Conservation (phyloP, 1,284 basidiomycete species). For the Vanrija pseudolonga region DNA sequence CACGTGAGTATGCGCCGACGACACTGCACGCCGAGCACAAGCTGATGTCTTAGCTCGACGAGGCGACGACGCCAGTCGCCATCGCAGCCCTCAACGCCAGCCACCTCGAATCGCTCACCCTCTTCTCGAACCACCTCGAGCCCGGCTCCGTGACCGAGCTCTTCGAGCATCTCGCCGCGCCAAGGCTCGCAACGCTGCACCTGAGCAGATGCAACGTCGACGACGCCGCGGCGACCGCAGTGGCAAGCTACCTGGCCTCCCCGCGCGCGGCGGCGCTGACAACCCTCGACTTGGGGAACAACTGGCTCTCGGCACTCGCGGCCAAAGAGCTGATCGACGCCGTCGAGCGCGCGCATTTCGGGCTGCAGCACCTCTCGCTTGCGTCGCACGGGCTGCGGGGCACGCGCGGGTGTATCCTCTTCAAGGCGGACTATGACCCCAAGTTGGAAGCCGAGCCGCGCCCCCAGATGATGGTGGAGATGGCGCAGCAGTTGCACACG, state of each 20-base stretch:
- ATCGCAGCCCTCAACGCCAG: slow-evolving; percentile 25
- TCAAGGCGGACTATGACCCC: not conserved
- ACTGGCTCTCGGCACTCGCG: slow-evolving; percentile 28
- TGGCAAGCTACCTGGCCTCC: slow-evolving; percentile 22
- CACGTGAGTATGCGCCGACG: too few species aligned
- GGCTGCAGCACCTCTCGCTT: slow-evolving; percentile 26
- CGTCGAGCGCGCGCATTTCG: slow-evolving; percentile 30
- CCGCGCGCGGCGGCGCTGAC: slow-evolving; percentile 26
- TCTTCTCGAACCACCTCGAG: slow-evolving; percentile 36
- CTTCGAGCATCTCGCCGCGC: slow-evolving; percentile 24
- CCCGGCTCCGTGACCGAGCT: slow-evolving; percentile 18
- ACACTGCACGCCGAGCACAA: too few species aligned
- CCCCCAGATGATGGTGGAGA: not conserved
- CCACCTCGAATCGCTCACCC: slow-evolving; percentile 23
- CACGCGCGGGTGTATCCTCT: slow-evolving; percentile 26
- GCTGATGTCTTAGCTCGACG: too few species aligned
- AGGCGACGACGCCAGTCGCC: too few species aligned
- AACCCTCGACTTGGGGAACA: slow-evolving; percentile 39
- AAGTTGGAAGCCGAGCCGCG: slow-evolving; percentile 1
- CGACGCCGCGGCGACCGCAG: slow-evolving; percentile 8
- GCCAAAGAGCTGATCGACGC: slow-evolving; percentile 34
- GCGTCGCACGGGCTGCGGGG: slow-evolving; percentile 13
- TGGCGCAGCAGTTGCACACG: slow-evolving; percentile 18
- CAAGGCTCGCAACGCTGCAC: slow-evolving; percentile 30
- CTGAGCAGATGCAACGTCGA: slow-evolving; percentile 28